Evolutionary conservation across 2,329 filamentous ascomycete genomes (phyloP).

Genomic region (Verticillium tricorpus): DNA sequence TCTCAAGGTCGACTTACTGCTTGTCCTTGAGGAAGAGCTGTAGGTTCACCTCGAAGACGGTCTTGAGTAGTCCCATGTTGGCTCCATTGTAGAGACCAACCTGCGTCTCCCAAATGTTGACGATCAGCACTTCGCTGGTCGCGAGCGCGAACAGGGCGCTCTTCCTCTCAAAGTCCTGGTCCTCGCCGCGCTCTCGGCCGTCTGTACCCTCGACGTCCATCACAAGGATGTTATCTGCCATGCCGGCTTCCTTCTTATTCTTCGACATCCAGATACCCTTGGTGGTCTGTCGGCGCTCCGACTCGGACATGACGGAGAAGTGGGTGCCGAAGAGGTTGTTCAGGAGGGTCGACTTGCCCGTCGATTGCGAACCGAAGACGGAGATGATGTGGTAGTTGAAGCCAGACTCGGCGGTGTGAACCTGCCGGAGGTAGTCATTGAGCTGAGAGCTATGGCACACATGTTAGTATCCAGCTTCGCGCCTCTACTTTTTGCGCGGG

Average conservation of each 20-base stretch:
- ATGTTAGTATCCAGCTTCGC: constrained; percentile 1
- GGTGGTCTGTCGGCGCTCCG: constrained; percentile 89
- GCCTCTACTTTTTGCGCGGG: neutral
- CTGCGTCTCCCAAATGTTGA: constrained; percentile 99
- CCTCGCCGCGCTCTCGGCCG: constrained; percentile 90
- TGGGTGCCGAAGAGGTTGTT: constrained; percentile 94
- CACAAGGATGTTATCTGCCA: constrained; percentile 97
- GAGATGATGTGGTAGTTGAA: constrained; percentile 99
- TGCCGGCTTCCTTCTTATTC: constrained; percentile 69
- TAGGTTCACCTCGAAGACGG: constrained; percentile 97
- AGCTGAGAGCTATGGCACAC: constrained; percentile 58
- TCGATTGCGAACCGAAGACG: constrained; percentile 97
- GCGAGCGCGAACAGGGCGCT: constrained; percentile 95
- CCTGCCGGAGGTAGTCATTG: constrained; percentile 74
- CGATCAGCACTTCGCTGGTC: constrained; percentile 94
- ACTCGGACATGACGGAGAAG: constrained; percentile 97
- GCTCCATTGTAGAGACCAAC: constrained; percentile 96
- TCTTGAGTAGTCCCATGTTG: constrained; percentile 98
- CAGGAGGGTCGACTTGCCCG: constrained; percentile 93
- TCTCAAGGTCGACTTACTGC: constrained; percentile 53
- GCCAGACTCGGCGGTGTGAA: constrained; percentile 78
- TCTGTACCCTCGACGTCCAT: constrained; percentile 99
- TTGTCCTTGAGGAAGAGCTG: constrained; percentile 95
- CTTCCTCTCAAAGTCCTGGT: constrained; percentile 98
- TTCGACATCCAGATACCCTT: constrained; percentile 99